A percentile compares a stretch with the other conserved stretches of the same genome.
phyloP scores from a whole-genome alignment of 1,284 basidiomycete genomes.

The Ganoderma lucidum region DNA sequence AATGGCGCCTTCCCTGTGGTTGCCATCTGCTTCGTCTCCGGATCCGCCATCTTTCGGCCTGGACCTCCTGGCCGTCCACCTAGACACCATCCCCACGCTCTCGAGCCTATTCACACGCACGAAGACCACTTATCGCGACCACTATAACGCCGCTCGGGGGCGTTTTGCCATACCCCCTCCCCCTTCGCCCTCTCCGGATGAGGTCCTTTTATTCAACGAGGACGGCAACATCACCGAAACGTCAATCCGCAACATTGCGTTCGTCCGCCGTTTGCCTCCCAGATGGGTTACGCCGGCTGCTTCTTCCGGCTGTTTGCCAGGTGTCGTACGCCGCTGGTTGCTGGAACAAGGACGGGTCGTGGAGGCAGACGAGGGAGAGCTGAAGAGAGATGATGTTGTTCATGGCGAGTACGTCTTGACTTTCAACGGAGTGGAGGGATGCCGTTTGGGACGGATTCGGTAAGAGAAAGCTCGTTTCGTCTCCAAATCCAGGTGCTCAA shows the following conservation, averaged over 20 bases:
- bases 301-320: slow-evolving; percentile 70
- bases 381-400: slow-evolving; percentile 53
- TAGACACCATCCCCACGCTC: slow-evolving; percentile 63
- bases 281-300: slow-evolving; percentile 72
- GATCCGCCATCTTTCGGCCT: slow-evolving; percentile 7
- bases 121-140: slow-evolving; percentile 70
- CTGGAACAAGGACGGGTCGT: slow-evolving; percentile 63
- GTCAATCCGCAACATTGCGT: slow-evolving; percentile 74
- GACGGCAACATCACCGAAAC: slow-evolving; percentile 63
- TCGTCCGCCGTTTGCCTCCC: slow-evolving; percentile 46
- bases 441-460: slow-evolving; percentile 52
- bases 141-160: slow-evolving; percentile 67
- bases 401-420: slow-evolving; percentile 70
- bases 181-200: slow-evolving; percentile 43
- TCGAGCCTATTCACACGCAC: slow-evolving; percentile 65
- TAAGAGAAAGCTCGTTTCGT: background rate
- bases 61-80: slow-evolving; percentile 48
- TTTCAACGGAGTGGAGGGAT: slow-evolving; percentile 76
- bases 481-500: background rate
- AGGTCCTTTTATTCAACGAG: slow-evolving; percentile 72
- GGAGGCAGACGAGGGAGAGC: slow-evolving; percentile 50
- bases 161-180: slow-evolving; percentile 55
- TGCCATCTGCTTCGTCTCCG: slow-evolving; percentile 22
- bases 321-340: slow-evolving; percentile 71
- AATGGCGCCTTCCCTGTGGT: slow-evolving; percentile 33